A percentile compares a stretch with the other conserved stretches of the same genome.
phyloP scores from a whole-genome alignment of 805 yeast genomes.

The Teunomyces atbi region DNA sequence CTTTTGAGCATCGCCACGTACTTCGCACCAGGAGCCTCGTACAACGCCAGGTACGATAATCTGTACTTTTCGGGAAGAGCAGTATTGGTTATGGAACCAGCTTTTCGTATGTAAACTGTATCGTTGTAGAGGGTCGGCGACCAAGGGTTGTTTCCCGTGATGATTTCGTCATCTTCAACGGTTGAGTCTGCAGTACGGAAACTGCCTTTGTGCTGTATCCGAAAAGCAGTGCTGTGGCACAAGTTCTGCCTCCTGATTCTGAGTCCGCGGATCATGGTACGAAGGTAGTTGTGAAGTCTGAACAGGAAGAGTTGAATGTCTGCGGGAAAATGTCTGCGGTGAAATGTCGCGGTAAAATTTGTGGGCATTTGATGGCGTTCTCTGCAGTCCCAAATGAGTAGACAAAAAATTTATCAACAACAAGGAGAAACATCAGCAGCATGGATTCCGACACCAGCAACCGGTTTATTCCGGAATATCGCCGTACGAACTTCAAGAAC shows the following conservation, averaged over 20 bases:
- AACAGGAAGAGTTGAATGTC: no score
- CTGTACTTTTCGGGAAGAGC: slow-evolving; percentile 53
- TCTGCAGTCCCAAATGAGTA: slow-evolving; percentile 1
- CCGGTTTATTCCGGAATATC: slow-evolving; percentile 94
- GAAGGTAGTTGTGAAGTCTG: no score
- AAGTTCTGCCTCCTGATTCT: slow-evolving; percentile 3
- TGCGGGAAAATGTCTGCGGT: no score
- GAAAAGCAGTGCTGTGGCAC: not conserved
- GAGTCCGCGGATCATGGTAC: not conserved
- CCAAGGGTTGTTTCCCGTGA: slow-evolving; percentile 45
- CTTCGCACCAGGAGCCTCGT: slow-evolving; percentile 60
- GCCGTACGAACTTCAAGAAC: slow-evolving; percentile 94
- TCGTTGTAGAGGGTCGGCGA: slow-evolving; percentile 46
- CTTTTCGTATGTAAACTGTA: slow-evolving; percentile 41
- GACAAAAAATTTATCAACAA: slow-evolving; percentile 3
- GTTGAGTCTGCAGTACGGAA: slow-evolving; percentile 30
- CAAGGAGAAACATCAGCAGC: slow-evolving; percentile 6
- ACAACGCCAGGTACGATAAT: slow-evolving; percentile 59
- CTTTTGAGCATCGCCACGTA: slow-evolving; percentile 64
- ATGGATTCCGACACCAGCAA: slow-evolving; percentile 78
- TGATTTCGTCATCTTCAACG: slow-evolving; percentile 41
- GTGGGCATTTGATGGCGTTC: not conserved
- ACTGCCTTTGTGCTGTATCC: slow-evolving; percentile 16
- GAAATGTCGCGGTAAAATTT: not conserved
- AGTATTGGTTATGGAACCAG: slow-evolving; percentile 38